Evolutionary conservation across 495 filamentous ascomycete genomes (phyloP).

Genomic region (Aspergillus nidulans): DNA sequence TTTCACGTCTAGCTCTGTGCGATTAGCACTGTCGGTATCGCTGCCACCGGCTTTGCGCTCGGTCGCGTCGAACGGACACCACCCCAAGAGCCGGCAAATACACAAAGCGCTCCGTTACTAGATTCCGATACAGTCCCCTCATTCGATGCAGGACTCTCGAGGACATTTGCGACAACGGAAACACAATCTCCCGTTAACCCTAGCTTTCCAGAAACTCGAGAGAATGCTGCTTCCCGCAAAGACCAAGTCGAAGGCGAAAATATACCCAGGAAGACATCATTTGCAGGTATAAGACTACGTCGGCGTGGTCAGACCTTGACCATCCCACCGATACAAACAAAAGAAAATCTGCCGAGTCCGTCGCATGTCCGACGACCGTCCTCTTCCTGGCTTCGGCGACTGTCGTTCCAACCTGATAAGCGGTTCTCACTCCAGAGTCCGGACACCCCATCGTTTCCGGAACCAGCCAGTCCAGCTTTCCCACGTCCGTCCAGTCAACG

Average conservation of each 20-base stretch:
- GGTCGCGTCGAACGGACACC: conserved; percentile 48
- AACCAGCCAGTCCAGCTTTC: conserved; percentile 64
- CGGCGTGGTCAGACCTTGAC: conserved; percentile 39
- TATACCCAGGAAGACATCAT: conserved; percentile 41
- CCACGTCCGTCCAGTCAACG: conserved; percentile 40
- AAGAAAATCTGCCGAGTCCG: conserved; percentile 31
- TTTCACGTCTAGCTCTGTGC: conserved; percentile 57
- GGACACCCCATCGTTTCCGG: conserved; percentile 65
- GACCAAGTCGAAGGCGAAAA: conserved; percentile 16
- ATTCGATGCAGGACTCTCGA: conserved; percentile 25
- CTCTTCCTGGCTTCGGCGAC: conserved; percentile 71
- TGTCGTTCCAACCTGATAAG: conserved; percentile 75
- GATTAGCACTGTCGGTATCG: conserved; percentile 63
- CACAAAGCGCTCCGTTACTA: conserved; percentile 15
- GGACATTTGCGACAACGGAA: conserved; percentile 17
- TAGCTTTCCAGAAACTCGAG: conserved; percentile 5
- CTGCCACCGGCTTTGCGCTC: conserved; percentile 60
- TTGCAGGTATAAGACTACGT: conserved; percentile 48
- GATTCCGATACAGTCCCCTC: conserved; percentile 18
- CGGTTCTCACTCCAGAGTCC: conserved; percentile 61
- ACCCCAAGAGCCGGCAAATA: conserved; percentile 30
- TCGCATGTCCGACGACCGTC: conserved; percentile 44
- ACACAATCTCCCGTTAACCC: conserved; percentile 8
- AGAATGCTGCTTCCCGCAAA: conserved; percentile 7
- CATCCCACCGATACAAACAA: conserved; percentile 26